phyloP scores from a whole-genome alignment of 2,329 filamentous ascomycete species.

The Clarireedia sp. region DNA sequence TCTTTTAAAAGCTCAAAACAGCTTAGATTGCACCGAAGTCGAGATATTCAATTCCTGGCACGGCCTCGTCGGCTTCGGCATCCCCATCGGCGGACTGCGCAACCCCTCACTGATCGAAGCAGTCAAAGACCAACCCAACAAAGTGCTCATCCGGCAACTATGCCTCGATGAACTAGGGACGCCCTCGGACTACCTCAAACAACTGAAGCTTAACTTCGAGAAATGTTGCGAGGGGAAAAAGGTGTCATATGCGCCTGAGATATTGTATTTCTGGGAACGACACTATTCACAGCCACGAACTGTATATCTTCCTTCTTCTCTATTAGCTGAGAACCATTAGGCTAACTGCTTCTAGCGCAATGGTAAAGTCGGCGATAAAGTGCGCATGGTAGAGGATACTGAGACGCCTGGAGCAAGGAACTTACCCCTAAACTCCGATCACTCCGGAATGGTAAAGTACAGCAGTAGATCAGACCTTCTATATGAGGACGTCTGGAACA shows the following conservation, averaged over 20 bases:
- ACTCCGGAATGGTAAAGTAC: conserved; percentile 8
- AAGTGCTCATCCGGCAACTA: not conserved
- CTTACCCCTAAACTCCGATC: not conserved
- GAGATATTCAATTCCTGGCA: conserved; percentile 1
- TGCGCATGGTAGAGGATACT: conserved; percentile 3
- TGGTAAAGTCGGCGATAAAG: not conserved
- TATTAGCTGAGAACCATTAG: not conserved
- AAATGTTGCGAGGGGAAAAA: not conserved
- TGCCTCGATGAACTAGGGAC: not conserved
- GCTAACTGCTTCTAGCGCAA: not conserved
- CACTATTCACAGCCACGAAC: not conserved
- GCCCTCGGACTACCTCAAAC: not conserved
- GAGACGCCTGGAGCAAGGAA: not conserved
- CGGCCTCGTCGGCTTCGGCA: conserved; percentile 7
- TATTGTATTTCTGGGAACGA: conserved; percentile 6
- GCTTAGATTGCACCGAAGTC: not conserved
- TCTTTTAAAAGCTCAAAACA: not conserved
- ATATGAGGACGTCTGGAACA: conserved; percentile 3
- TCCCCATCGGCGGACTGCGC: conserved; percentile 1
- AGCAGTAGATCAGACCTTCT: not conserved
- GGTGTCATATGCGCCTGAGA: not conserved
- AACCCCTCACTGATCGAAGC: conserved; percentile 3
- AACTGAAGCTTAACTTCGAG: conserved; percentile 2
- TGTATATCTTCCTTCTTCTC: not conserved
- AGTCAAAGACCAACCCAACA: conserved; percentile 5